Conservation (phyloP, 1,139 yeast genomes). For the Pichia terricola region DNA sequence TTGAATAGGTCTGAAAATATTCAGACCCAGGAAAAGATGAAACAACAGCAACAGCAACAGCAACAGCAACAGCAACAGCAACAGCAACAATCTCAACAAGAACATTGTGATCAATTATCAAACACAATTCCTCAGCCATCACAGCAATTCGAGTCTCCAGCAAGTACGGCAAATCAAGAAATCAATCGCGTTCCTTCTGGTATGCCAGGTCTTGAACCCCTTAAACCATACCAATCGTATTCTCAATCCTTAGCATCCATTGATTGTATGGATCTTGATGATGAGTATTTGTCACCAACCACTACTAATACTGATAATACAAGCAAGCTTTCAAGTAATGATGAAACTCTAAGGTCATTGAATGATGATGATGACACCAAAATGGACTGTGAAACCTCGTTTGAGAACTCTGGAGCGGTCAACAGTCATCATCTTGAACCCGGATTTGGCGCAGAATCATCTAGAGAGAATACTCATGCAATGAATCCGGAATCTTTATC, state of each 20-base stretch:
- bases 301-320: neutral
- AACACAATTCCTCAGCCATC: too few species aligned
- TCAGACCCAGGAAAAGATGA: neutral
- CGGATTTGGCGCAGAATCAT: too few species aligned
- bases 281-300: neutral
- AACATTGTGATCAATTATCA: too few species aligned
- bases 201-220: neutral
- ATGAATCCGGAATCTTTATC: too few species aligned
- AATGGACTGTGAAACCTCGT: too few species aligned
- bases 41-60: neutral
- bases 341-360: neutral
- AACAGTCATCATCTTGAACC: too few species aligned
- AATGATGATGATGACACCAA: too few species aligned
- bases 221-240: neutral
- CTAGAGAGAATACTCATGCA: too few species aligned
- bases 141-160: too few species aligned
- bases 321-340: neutral
- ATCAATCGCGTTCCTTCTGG: neutral
- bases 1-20: slow-evolving; percentile 17
- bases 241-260: neutral
- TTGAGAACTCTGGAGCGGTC: too few species aligned
- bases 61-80: neutral
- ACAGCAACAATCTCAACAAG: neutral
- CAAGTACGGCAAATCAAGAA: too few species aligned
- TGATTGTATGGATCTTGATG: neutral